Percentiles rank a stretch among this genome's conserved stretches.
Evolutionary conservation across 2,329 filamentous ascomycete species (phyloP).

Genomic region (Venturia aucupariae): DNA sequence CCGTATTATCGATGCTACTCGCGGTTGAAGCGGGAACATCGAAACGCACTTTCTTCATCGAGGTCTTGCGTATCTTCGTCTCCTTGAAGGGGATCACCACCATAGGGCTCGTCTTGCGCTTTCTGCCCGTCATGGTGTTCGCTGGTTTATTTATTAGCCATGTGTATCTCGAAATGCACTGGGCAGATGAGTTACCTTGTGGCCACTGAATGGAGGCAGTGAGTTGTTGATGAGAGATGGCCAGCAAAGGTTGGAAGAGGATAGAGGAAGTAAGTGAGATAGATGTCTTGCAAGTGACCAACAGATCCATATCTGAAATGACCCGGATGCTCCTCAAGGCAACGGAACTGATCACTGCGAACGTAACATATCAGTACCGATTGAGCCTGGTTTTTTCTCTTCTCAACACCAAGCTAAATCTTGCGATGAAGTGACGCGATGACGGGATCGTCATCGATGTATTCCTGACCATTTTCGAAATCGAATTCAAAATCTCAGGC

Average conservation of each 20-base stretch:
- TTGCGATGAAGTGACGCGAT: too few relatives aligned
- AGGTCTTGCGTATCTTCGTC: background rate
- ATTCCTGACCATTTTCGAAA: too few relatives aligned
- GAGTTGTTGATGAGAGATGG: background rate
- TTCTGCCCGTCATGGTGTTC: background rate
- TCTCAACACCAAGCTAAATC: too few relatives aligned
- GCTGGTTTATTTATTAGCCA: background rate
- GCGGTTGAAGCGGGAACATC: background rate
- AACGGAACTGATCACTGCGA: too few relatives aligned
- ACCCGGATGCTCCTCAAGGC: background rate
- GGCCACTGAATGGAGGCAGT: background rate
- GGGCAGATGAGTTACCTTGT: background rate
- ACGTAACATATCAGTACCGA: too few relatives aligned
- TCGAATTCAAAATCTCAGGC: too few relatives aligned
- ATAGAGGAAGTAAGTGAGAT: background rate
- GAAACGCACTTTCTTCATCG: background rate
- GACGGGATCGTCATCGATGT: too few relatives aligned
- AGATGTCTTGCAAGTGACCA: background rate
- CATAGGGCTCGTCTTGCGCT: background rate
- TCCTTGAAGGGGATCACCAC: background rate
- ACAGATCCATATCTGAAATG: background rate
- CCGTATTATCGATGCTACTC: too few relatives aligned
- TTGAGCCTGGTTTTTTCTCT: too few relatives aligned
- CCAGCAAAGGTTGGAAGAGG: background rate
- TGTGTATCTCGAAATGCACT: background rate